These are phyloP conservation scores for Keqinozyma sinolaborantium DNA, from an alignment of 1,139 yeast genomes.

Conservation along the genomic window DNA sequence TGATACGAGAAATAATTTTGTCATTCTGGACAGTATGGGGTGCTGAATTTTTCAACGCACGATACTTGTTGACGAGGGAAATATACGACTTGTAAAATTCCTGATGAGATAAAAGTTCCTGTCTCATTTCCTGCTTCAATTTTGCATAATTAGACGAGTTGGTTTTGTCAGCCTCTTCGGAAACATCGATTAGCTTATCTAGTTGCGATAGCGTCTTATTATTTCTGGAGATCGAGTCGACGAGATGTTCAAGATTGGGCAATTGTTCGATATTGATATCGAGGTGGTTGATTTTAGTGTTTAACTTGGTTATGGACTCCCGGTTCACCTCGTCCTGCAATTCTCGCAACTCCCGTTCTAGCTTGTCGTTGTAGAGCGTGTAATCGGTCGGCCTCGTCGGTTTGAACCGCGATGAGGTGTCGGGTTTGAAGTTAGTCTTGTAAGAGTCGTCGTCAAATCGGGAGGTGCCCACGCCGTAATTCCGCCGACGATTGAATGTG, in stretches of 20 bases:
- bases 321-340: constrained; percentile 15
- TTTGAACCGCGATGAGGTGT: not conserved
- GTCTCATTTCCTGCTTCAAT: constrained; percentile 29
- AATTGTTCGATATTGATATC: constrained; percentile 8
- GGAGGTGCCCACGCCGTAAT: not conserved
- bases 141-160: constrained; percentile 18
- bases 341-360: constrained; percentile 8
- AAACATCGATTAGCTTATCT: constrained; percentile 17
- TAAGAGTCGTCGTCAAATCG: not conserved
- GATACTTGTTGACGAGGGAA: constrained; percentile 38
- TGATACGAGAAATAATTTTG: constrained; percentile 12
- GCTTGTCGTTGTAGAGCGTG: not conserved
- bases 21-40: not conserved
- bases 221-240: constrained; percentile 15
- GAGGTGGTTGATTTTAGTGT: constrained; percentile 7
- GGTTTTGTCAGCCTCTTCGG: constrained; percentile 9
- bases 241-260: constrained; percentile 8
- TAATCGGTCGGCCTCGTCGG: constrained; percentile 1
- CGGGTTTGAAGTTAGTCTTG: not conserved
- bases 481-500: not conserved
- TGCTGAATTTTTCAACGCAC: constrained; percentile 22
- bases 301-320: constrained; percentile 9
- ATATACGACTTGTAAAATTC: constrained; percentile 35
- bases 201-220: constrained; percentile 20
- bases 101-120: constrained; percentile 27